phyloP scores from a whole-genome alignment of 371 early-diverging fungal genomes.

The Thermomucor indicae-seudaticae region DNA sequence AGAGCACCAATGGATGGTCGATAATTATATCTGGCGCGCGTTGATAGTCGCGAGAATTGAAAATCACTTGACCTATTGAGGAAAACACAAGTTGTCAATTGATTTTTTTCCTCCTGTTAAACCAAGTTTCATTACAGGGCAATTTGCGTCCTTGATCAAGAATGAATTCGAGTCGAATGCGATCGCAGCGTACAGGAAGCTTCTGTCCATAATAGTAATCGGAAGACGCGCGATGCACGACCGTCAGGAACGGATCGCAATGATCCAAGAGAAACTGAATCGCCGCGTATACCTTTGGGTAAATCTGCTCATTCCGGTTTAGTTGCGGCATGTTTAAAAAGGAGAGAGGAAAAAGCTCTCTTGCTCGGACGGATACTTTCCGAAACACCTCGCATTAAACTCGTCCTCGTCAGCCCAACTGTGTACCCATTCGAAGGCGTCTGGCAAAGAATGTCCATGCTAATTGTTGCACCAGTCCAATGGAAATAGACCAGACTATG shows the following conservation, averaged over 20 bases:
- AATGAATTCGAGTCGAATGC: background rate
- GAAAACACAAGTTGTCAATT: background rate
- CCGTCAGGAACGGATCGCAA: background rate
- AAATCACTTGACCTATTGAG: conserved; percentile 8
- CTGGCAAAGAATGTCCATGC: background rate
- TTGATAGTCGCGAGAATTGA: conserved; percentile 4
- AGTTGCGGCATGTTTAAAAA: background rate
- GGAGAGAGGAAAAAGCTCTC: background rate
- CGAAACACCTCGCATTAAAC: background rate
- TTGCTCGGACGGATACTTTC: conserved; percentile 1
- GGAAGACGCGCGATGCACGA: background rate
- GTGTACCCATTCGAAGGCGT: background rate
- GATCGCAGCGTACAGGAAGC: conserved; percentile 4
- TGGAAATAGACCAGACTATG: no score
- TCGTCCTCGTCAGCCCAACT: background rate
- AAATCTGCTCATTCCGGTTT: no score
- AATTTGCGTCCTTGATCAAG: background rate
- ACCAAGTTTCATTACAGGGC: background rate
- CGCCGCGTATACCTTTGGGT: background rate
- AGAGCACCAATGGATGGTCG: no score
- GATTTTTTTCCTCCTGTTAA: background rate
- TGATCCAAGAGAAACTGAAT: background rate
- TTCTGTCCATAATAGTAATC: conserved; percentile 2
- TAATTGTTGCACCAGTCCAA: background rate
- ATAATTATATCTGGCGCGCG: conserved; percentile 9